A percentile compares a stretch with the other conserved stretches of the same genome.
These are phyloP conservation scores for Theobroma cacao DNA, from an alignment of 345 rosid species.

Conservation along the genomic window DNA sequence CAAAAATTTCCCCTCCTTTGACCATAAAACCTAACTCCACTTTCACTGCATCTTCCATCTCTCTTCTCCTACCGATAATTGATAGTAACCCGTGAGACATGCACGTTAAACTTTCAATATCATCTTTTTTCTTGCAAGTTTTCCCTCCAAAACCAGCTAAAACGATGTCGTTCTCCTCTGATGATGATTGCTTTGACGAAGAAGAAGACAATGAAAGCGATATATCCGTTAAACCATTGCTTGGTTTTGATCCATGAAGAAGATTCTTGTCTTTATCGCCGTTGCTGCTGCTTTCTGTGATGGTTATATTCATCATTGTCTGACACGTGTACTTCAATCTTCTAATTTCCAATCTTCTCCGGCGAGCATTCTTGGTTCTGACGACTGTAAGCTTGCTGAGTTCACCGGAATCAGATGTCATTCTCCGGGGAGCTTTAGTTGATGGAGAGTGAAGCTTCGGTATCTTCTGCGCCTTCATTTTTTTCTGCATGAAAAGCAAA, in stretches of 20 bases:
- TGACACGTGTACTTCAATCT: slow-evolving; percentile 29
- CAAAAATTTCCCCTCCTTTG: slow-evolving; percentile 27
- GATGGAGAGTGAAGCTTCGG: background rate
- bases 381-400: slow-evolving; percentile 16
- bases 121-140: background rate
- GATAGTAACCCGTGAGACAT: slow-evolving; percentile 43
- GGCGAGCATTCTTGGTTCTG: slow-evolving; percentile 25
- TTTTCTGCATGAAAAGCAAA: slow-evolving; percentile 25
- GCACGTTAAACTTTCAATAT: background rate
- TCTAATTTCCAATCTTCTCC: slow-evolving; percentile 31
- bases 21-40: slow-evolving; percentile 42
- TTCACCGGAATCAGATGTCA: slow-evolving; percentile 15
- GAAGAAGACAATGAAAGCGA: slow-evolving; percentile 29
- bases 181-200: background rate
- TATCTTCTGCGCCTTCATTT: background rate
- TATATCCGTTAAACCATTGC: slow-evolving; percentile 22
- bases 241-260: background rate
- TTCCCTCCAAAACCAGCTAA: slow-evolving; percentile 17
- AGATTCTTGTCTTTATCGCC: slow-evolving; percentile 5
- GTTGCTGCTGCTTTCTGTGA: background rate
- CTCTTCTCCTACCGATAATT: slow-evolving; percentile 59
- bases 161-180: slow-evolving; percentile 22
- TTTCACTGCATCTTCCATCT: slow-evolving; percentile 66
- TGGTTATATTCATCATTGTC: slow-evolving; percentile 13
- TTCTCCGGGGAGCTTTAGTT: background rate